phyloP scores from a whole-genome alignment of 2,329 filamentous ascomycete species.

The Biscogniauxia marginata region DNA sequence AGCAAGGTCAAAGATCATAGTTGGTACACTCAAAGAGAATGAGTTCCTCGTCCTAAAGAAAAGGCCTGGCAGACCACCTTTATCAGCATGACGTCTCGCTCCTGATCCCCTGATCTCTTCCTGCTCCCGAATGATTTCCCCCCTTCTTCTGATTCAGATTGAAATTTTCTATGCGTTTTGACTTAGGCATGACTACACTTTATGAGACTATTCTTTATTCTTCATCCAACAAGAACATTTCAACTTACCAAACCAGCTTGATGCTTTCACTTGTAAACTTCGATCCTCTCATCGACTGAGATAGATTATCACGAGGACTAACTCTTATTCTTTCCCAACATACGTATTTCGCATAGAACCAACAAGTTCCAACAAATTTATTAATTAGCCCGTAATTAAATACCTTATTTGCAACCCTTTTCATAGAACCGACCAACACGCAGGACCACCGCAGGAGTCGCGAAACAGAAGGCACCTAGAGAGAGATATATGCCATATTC shows the following conservation, averaged over 20 bases:
- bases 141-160: neutral
- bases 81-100: neutral
- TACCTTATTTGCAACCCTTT: neutral
- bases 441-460: neutral
- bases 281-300: neutral
- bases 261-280: neutral
- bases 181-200: neutral
- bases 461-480: neutral
- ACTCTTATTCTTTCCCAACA: neutral
- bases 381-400: too few species aligned
- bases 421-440: neutral
- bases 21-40: neutral
- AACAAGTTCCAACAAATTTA: too few species aligned
- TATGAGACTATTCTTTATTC: neutral
- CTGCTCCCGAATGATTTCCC: neutral
- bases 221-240: neutral
- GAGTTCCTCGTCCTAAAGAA: neutral
- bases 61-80: neutral
- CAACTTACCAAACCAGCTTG: neutral
- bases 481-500: constrained; percentile 8
- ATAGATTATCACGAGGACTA: neutral
- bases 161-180: neutral
- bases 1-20: neutral
- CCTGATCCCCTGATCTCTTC: neutral
- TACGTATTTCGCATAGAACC: too few species aligned